Percentiles rank a stretch among this genome's conserved stretches.
Conservation (phyloP, 1,284 basidiomycete genomes). For the Cystobasidium sp. region DNA sequence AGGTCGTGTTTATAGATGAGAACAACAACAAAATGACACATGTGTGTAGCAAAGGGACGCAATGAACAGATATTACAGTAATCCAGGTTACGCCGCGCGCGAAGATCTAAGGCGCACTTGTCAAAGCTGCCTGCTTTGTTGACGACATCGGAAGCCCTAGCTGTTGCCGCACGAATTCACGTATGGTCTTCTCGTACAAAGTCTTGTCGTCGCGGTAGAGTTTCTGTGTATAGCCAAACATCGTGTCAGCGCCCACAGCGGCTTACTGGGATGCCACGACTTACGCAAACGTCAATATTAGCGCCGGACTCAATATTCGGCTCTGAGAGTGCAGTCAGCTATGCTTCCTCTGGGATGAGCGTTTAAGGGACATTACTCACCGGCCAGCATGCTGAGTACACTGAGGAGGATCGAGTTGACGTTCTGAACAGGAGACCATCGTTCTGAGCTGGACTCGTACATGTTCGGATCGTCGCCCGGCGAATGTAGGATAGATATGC, state of each 20-base stretch:
- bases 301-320: constrained; percentile 99
- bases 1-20: background rate
- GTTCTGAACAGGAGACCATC: constrained; percentile 97
- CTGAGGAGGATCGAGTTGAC: constrained; percentile 91
- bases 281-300: constrained; percentile 76
- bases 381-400: constrained; percentile 98
- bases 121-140: background rate
- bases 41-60: background rate
- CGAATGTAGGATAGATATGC: constrained; percentile 97
- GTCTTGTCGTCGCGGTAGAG: constrained; percentile 82
- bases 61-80: background rate
- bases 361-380: constrained; percentile 59
- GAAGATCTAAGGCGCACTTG: background rate
- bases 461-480: constrained; percentile 81
- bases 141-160: constrained; percentile 57
- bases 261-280: constrained; percentile 25
- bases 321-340: constrained; percentile 62
- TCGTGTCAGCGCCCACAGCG: background rate
- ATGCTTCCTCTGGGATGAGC: constrained; percentile 21
- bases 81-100: background rate
- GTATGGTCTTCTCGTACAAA: constrained; percentile 61
- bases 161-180: constrained; percentile 60
- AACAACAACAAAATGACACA: background rate
- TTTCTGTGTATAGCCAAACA: constrained; percentile 61
- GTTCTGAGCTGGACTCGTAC: constrained; percentile 88